These are phyloP conservation scores for Rhododendron williamsianum DNA, from an alignment of 148 eudicot species.

Conservation along the genomic window DNA sequence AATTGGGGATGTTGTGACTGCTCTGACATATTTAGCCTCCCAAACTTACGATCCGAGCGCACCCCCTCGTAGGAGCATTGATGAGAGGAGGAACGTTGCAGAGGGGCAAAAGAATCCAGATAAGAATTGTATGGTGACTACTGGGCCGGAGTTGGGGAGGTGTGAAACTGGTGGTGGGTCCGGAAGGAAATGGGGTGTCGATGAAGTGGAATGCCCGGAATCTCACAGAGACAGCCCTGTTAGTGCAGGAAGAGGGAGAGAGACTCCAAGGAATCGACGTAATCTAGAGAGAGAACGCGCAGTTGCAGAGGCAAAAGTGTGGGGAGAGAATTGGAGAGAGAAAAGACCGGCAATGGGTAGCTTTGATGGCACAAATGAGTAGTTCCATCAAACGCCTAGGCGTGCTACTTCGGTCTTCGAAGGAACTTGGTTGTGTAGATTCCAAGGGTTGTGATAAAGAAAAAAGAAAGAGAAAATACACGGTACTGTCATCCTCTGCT, in stretches of 20 bases:
- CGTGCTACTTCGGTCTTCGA: background rate
- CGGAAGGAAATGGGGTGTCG: slow-evolving; percentile 63
- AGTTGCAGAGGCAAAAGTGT: slow-evolving; percentile 91
- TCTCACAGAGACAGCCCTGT: slow-evolving; percentile 71
- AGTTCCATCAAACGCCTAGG: background rate
- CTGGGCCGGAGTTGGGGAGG: slow-evolving; percentile 58
- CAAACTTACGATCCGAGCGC: slow-evolving; percentile 82
- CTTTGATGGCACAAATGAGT: slow-evolving; percentile 65
- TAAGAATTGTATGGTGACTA: slow-evolving; percentile 33
- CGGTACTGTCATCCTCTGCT: background rate
- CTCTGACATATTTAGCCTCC: slow-evolving; percentile 80
- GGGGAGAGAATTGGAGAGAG: slow-evolving; percentile 97
- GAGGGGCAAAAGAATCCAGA: slow-evolving; percentile 49
- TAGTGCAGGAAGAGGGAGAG: slow-evolving; percentile 48
- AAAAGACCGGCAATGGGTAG: slow-evolving; percentile 56
- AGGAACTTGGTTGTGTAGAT: slow-evolving; percentile 1
- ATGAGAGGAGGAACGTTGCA: slow-evolving; percentile 45
- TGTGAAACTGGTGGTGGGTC: slow-evolving; percentile 56
- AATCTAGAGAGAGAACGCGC: slow-evolving; percentile 84
- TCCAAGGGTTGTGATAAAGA: background rate
- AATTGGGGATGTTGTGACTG: slow-evolving; percentile 93
- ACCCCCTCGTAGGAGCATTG: slow-evolving; percentile 51
- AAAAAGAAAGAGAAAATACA: background rate
- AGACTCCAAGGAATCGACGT: slow-evolving; percentile 62
- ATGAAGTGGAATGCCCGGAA: slow-evolving; percentile 43